Evolutionary conservation across 2,329 filamentous ascomycete species (phyloP).

Genomic region (Ophiostoma novo-ulmi): DNA sequence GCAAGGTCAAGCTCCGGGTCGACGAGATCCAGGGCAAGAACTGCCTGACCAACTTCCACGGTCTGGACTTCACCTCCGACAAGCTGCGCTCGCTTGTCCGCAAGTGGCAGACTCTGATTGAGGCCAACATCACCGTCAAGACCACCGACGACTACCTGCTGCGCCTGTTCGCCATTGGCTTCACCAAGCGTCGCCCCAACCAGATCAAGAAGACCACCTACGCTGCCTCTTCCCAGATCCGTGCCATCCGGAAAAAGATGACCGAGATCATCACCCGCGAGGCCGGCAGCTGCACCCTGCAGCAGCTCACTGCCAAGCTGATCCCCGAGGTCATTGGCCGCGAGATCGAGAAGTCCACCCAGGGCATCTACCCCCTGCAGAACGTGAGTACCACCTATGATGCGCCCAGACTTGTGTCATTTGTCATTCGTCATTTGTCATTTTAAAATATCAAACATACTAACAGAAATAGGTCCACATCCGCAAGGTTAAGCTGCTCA

Average conservation of each 20-base stretch:
- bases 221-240: constrained; percentile 93
- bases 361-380: constrained; percentile 99
- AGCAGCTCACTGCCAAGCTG: constrained; percentile 96
- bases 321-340: constrained; percentile 99
- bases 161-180: constrained; percentile 96
- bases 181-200: constrained; percentile 98
- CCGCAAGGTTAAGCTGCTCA: constrained; percentile 99
- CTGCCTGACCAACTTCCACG: constrained; percentile 99
- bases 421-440: too few relatives aligned
- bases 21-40: constrained; percentile 99
- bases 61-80: constrained; percentile 99
- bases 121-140: constrained; percentile 99
- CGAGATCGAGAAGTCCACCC: constrained; percentile 98
- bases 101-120: constrained; percentile 99
- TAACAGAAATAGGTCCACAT: constrained; percentile 74
- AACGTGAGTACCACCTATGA: constrained; percentile 59
- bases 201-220: constrained; percentile 99
- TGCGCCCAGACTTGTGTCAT: too few relatives aligned
- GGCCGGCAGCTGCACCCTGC: constrained; percentile 87
- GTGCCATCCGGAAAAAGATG: constrained; percentile 99
- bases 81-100: constrained; percentile 98
- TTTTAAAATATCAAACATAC: neutral
- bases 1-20: constrained; percentile 97
- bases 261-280: constrained; percentile 97
- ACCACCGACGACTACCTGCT: constrained; percentile 99